Evolutionary conservation across 352 stramenopile genomes (phyloP), one percentile per base, ranked within the genome.

Genomic region (Globisporangium megalacanthum): DNA sequence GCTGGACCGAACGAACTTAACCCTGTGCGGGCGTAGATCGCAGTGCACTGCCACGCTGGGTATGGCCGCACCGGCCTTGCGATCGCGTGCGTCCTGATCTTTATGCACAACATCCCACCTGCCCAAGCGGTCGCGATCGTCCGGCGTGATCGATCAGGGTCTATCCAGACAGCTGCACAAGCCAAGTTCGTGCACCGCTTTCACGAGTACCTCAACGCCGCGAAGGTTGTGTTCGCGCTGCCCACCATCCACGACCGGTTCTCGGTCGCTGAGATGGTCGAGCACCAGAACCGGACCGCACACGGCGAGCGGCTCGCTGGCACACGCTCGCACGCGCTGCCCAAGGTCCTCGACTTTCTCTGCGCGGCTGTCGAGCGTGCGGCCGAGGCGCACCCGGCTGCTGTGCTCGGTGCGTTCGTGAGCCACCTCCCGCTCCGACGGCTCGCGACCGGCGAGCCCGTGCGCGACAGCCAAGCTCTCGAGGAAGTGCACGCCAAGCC

Each of bases 1-100:
- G 14, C 25, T 8, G 20, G 5, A 39, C 48, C 22, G 14, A 52
- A 29, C 25, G 25, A 29, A 29, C 25, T 29, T 29, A 29, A 29
- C 25, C 29, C 3, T 29, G 6, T 5, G 10, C 25, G 6, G 9
- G 3, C 6, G 22, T 33, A 92, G 76, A 56, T 96, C 3, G 86
- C 89, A 3, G 89, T 96, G 11, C 89, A 97, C 58, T 97, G 89
- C 44, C 89, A 96, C 58, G 88, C 89, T 41, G 89, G 88, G 2
- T 97, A 94, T 54, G 88, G 81, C 17, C 77, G 88, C 20, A 97
- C 88, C 3, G 88, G 88, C 0, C 75, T 96, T 6, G 86, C 86
- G 6, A 96, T 96, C 35, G 88, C 88, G 0, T 95, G 88, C 67
- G 76, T 74, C 20, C 50, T 96, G 0, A 80, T 96, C 31, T 94